Conservation (phyloP, 2,329 filamentous ascomycete genomes). For the Lecanosticta acicola region DNA sequence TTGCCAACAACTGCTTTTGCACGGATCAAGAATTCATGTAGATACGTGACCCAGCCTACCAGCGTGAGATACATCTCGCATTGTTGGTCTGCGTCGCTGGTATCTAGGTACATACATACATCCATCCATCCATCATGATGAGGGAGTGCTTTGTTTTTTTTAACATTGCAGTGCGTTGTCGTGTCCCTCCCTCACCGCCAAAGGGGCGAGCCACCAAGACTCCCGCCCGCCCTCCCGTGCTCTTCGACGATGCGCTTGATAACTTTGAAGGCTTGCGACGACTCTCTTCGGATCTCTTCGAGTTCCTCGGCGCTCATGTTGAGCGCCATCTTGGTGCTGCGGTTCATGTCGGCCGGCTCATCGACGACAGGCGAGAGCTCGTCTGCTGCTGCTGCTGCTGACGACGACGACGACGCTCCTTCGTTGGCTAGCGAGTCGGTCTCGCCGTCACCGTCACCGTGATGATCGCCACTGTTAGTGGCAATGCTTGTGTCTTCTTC, state of each 20-base stretch:
- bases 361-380: too few relatives aligned
- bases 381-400: not conserved
- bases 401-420: not conserved
- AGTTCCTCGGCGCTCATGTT: slow-evolving; percentile 11
- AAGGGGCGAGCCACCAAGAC: not conserved
- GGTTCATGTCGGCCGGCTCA: slow-evolving; percentile 4
- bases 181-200: not conserved
- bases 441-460: not conserved
- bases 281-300: slow-evolving; percentile 3
- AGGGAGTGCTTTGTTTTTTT: not conserved
- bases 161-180: not conserved
- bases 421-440: not conserved
- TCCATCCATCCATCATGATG: too few relatives aligned
- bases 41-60: too few relatives aligned
- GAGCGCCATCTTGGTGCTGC: slow-evolving; percentile 17
- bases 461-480: too few relatives aligned
- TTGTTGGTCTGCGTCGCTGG: too few relatives aligned
- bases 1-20: too few relatives aligned
- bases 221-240: not conserved
- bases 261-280: slow-evolving; percentile 2
- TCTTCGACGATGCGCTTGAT: slow-evolving; percentile 5
- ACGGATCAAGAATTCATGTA: too few relatives aligned
- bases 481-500: too few relatives aligned
- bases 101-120: not conserved
- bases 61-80: too few relatives aligned